phyloP scores from a whole-genome alignment of 768 basidiomycete species.

The Termitomyces sp. region DNA sequence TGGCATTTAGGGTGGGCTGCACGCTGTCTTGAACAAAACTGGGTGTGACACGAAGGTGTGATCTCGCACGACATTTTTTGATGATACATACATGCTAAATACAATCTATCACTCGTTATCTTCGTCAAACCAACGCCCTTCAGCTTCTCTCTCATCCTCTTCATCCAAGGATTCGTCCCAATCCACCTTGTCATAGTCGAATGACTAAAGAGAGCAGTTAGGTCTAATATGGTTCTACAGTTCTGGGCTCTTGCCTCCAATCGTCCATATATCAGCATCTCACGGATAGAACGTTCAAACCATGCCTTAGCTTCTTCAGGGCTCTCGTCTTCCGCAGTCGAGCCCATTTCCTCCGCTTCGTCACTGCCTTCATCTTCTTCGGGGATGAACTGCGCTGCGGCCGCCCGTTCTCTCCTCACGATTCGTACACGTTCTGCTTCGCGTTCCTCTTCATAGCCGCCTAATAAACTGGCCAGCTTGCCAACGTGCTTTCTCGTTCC shows the following conservation, averaged over 20 bases:
- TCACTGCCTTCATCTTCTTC: conserved; percentile 69
- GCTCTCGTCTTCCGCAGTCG: conserved; percentile 32
- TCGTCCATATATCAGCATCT: conserved; percentile 70
- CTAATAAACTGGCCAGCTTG: conserved; percentile 60
- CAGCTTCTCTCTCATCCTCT: conserved; percentile 51
- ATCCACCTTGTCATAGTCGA: conserved; percentile 67
- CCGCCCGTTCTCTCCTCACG: conserved; percentile 34
- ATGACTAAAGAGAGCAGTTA: conserved; percentile 33
- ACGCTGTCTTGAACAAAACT: conserved; percentile 6
- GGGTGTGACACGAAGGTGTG: conserved; percentile 7
- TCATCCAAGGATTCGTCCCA: conserved; percentile 69
- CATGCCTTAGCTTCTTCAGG: conserved; percentile 40
- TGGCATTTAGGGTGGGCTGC: conserved; percentile 42
- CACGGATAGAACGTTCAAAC: conserved; percentile 60
- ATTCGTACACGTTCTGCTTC: conserved; percentile 55
- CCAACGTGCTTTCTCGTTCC: conserved; percentile 58
- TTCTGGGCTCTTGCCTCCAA: conserved; percentile 50
- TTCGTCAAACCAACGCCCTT: conserved; percentile 73
- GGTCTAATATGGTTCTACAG: background rate
- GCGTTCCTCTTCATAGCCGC: conserved; percentile 74
- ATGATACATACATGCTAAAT: background rate
- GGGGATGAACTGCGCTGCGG: conserved; percentile 45
- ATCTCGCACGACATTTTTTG: background rate
- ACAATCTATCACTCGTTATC: conserved; percentile 35
- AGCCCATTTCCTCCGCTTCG: conserved; percentile 24